Evolutionary conservation across 371 early-diverging fungal genomes (phyloP), one percentile per base, ranked within the genome.

Genomic region (Mortierella polycephala): DNA sequence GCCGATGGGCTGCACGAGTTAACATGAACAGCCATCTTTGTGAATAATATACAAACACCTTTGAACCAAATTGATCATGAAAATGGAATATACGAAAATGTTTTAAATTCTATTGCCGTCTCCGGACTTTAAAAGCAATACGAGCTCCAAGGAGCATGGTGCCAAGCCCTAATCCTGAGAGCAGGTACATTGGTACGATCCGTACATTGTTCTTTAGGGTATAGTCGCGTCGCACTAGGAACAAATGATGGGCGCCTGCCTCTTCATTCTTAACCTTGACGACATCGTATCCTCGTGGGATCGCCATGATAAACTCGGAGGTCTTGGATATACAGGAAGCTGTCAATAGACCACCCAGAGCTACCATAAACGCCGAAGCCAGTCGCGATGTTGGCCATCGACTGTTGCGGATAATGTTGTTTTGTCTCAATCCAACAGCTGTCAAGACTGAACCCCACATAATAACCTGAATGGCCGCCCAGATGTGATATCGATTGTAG

Each of bases 121-220:
- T 67, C 44, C 55, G 60, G 20, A 72, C 61, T 57, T 72, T 72
- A 57, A 79, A 69, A 18, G 70, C 80, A 30, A 79, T 60, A 30
- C 80, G 69, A 7, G 73, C 69, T 0, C 80, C 80, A 12, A 79
- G 54, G 51, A 73, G 45, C 21, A 79, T 73, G 14, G 80, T 79
- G 0, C 80, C 80, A 0, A 79, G 56, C 11, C 80, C 80, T 9
- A 79, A 58, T 14, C 80, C 80, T 11, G 80, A 79, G 14, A 79
- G 60, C 16, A 79, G 30, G 39, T 79, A 79, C 73, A 79, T 72
- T 12, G 80, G 80, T 5, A 69, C 59, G 13, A 69, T 52, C 16
- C 67, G 30, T 16, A 59, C 49, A 55, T 69, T 62, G 30, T 37
- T 60, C 30, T 55, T 64, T 52, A 49, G 4, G 13, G 55, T 50